Evolutionary conservation across 352 stramenopile genomes (phyloP).

Genomic region (Pythium dissimile): DNA sequence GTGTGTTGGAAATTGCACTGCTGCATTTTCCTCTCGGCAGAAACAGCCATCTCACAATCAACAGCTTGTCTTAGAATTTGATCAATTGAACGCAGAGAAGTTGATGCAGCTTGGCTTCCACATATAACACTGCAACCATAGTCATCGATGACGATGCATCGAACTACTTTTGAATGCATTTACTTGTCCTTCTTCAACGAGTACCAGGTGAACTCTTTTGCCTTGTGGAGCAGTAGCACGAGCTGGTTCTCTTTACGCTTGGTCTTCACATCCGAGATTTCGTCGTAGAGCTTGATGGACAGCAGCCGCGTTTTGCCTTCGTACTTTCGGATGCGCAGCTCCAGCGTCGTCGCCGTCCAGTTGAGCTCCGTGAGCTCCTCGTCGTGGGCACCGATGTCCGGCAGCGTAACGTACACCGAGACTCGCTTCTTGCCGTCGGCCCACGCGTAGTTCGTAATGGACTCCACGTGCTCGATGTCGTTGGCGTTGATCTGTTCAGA

Average conservation of each 20-base stretch:
- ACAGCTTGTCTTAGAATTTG: too few relatives aligned
- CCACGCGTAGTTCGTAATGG: slow-evolving; percentile 81
- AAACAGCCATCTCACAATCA: too few relatives aligned
- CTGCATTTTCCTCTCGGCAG: too few relatives aligned
- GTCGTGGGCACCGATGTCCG: slow-evolving; percentile 50
- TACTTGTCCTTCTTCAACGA: slow-evolving; percentile 82
- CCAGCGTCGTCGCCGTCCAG: slow-evolving; percentile 55
- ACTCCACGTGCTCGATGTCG: slow-evolving; percentile 36
- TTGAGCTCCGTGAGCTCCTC: slow-evolving; percentile 67
- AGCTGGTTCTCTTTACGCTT: slow-evolving; percentile 83
- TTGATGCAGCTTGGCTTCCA: too few relatives aligned
- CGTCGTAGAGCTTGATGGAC: slow-evolving; percentile 72
- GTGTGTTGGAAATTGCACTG: too few relatives aligned
- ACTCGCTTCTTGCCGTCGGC: slow-evolving; percentile 77
- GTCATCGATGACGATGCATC: slow-evolving; percentile 1
- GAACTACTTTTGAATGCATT: too few relatives aligned
- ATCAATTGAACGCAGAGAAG: too few relatives aligned
- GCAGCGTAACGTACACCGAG: slow-evolving; percentile 72
- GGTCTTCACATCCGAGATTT: slow-evolving; percentile 74
- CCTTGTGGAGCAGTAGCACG: slow-evolving; percentile 72
- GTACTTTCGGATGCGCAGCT: slow-evolving; percentile 58
- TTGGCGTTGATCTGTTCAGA: slow-evolving; percentile 29
- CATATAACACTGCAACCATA: too few relatives aligned
- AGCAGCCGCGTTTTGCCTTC: slow-evolving; percentile 73
- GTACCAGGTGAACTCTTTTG: slow-evolving; percentile 75